phyloP scores from a whole-genome alignment of 352 stramenopile genomes.

The Phytophthora meadii region DNA sequence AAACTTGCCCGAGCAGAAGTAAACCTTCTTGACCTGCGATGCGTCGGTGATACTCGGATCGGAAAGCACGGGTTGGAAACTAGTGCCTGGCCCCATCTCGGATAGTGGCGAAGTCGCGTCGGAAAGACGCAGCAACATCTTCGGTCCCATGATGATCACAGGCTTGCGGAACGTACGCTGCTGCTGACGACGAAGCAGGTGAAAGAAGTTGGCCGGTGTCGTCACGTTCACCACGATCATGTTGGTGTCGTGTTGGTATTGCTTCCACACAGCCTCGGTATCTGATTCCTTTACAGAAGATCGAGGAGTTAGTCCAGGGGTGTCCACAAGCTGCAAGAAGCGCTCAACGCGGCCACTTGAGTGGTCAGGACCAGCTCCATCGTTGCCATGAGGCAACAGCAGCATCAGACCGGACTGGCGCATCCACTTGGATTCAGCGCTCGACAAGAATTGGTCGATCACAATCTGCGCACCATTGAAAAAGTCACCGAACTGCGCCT shows the following conservation, averaged over 20 bases:
- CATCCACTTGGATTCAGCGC: slow-evolving; percentile 91
- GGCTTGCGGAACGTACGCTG: slow-evolving; percentile 79
- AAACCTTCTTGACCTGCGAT: slow-evolving; percentile 67
- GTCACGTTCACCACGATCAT: slow-evolving; percentile 87
- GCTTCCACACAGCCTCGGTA: slow-evolving; percentile 48
- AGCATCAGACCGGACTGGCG: slow-evolving; percentile 85
- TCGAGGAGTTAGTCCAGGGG: slow-evolving; percentile 54
- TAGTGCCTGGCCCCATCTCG: slow-evolving; percentile 62
- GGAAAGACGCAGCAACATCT: slow-evolving; percentile 74
- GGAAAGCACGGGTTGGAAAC: slow-evolving; percentile 73
- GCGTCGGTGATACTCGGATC: slow-evolving; percentile 57
- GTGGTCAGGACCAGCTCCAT: slow-evolving; percentile 89
- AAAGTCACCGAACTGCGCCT: slow-evolving; percentile 93
- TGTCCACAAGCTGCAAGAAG: slow-evolving; percentile 89
- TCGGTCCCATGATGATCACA: slow-evolving; percentile 78
- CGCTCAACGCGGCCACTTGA: slow-evolving; percentile 85
- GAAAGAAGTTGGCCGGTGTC: slow-evolving; percentile 97
- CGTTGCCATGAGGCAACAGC: slow-evolving; percentile 89
- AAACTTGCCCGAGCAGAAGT: slow-evolving; percentile 87
- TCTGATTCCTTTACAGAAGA: slow-evolving; percentile 40
- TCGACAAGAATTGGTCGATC: slow-evolving; percentile 90
- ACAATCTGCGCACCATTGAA: slow-evolving; percentile 90
- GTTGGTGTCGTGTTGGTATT: slow-evolving; percentile 81
- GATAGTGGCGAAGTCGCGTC: slow-evolving; percentile 73
- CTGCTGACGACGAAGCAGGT: slow-evolving; percentile 93